A percentile compares a stretch with the other conserved stretches of the same genome.
Conservation (phyloP, 768 basidiomycete genomes). For the Trametes cubensis region DNA sequence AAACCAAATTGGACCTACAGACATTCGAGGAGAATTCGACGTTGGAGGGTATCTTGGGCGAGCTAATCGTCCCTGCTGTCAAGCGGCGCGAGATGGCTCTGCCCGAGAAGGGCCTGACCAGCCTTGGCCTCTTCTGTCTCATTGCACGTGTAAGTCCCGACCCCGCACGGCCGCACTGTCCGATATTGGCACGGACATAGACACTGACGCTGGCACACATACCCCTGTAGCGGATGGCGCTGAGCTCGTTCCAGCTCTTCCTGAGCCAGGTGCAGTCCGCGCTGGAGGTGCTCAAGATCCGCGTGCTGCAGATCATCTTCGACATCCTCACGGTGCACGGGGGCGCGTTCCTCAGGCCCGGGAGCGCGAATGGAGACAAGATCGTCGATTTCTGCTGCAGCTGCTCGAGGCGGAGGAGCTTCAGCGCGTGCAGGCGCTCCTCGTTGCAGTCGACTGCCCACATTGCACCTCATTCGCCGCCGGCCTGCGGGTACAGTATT, state of each 20-base stretch:
- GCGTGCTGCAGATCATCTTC: conserved; percentile 79
- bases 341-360: conserved; percentile 56
- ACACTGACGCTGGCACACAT: background rate
- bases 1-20: conserved; percentile 32
- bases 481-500: conserved; percentile 47
- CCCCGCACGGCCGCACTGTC: background rate
- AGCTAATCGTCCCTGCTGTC: conserved; percentile 90
- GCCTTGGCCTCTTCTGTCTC: conserved; percentile 82
- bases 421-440: conserved; percentile 66
- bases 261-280: conserved; percentile 68
- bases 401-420: conserved; percentile 57
- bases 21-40: conserved; percentile 70
- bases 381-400: conserved; percentile 70
- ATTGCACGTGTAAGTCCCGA: conserved; percentile 63
- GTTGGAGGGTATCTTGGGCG: conserved; percentile 66
- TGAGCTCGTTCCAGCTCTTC: conserved; percentile 78
- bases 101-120: conserved; percentile 78
- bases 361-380: conserved; percentile 46
- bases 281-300: conserved; percentile 65
- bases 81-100: conserved; percentile 83
- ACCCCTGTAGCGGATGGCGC: conserved; percentile 57
- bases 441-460: conserved; percentile 49
- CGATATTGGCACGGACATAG: no score
- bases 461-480: conserved; percentile 1
- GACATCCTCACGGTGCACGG: conserved; percentile 89